phyloP scores from a whole-genome alignment of 1,139 yeast species.

The Trichomonascaceae sp. region DNA sequence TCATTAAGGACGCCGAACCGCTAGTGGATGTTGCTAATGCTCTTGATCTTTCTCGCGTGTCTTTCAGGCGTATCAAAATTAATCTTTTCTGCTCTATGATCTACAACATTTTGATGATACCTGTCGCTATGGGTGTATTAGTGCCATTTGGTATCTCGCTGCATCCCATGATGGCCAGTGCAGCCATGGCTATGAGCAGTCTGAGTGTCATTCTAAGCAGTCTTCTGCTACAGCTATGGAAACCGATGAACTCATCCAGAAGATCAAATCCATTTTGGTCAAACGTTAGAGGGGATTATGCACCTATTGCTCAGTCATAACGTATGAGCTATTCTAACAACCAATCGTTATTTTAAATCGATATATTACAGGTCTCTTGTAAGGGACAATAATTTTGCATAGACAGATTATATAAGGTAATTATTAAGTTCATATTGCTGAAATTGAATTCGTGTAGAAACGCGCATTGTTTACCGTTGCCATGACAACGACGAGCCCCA shows the following conservation, averaged over 20 bases:
- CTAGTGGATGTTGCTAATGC: slow-evolving; percentile 67
- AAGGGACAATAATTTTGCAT: no score
- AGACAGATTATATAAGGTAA: no score
- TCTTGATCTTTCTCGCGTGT: slow-evolving; percentile 60
- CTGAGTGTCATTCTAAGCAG: slow-evolving; percentile 85
- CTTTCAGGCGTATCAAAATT: slow-evolving; percentile 69
- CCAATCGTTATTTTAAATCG: not conserved
- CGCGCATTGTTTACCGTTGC: not conserved
- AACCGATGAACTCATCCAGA: slow-evolving; percentile 11
- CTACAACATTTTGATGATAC: slow-evolving; percentile 83
- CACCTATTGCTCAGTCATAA: not conserved
- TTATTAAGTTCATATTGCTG: no score
- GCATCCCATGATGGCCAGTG: slow-evolving; percentile 83
- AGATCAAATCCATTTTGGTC: not conserved
- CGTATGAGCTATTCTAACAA: not conserved
- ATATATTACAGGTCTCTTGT: no score
- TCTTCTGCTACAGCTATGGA: slow-evolving; percentile 47
- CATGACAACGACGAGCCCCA: not conserved
- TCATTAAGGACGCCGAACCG: slow-evolving; percentile 40
- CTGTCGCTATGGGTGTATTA: slow-evolving; percentile 89
- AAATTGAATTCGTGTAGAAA: no score
- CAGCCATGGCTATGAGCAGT: slow-evolving; percentile 89
- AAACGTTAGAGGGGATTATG: not conserved
- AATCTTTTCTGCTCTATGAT: slow-evolving; percentile 83
- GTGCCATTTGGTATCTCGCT: slow-evolving; percentile 77